Percentiles rank a stretch among this genome's conserved stretches.
Conservation (phyloP, 2,329 filamentous ascomycete species). For the Trichoderma koningii region DNA sequence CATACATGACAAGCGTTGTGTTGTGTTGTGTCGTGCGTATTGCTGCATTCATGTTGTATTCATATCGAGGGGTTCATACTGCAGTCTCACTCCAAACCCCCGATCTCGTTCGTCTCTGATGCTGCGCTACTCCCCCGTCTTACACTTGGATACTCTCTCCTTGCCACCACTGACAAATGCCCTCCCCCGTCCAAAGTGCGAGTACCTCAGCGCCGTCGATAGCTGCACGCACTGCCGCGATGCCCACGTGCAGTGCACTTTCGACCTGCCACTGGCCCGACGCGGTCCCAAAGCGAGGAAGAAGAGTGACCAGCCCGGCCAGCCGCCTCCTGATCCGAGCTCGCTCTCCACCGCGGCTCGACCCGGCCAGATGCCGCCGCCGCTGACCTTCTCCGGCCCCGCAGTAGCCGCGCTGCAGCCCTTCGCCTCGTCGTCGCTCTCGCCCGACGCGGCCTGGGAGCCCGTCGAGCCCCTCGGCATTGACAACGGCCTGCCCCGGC, state of each 20-base stretch:
- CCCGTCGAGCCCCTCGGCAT: slow-evolving; percentile 21
- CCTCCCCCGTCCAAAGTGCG: slow-evolving; percentile 33
- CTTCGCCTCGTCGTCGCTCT: slow-evolving; percentile 22
- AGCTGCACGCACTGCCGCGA: slow-evolving; percentile 41
- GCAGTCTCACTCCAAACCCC: neutral
- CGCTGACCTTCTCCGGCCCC: slow-evolving; percentile 23
- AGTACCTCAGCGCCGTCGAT: slow-evolving; percentile 32
- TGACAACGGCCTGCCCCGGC: slow-evolving; percentile 24
- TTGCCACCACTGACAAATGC: slow-evolving; percentile 20
- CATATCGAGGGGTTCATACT: neutral
- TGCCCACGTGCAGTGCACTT: slow-evolving; percentile 40
- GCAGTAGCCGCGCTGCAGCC: slow-evolving; percentile 23
- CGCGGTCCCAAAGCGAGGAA: slow-evolving; percentile 44
- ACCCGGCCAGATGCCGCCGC: slow-evolving; percentile 23
- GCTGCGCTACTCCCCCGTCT: slow-evolving; percentile 11
- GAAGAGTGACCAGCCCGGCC: slow-evolving; percentile 28
- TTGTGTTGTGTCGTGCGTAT: neutral
- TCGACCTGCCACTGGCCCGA: slow-evolving; percentile 43
- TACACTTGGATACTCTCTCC: neutral
- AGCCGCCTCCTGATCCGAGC: slow-evolving; percentile 27
- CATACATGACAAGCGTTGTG: neutral
- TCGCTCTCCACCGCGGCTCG: slow-evolving; percentile 21
- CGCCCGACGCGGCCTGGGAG: slow-evolving; percentile 27
- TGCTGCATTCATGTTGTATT: neutral
- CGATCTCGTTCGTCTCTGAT: neutral